Evolutionary conservation across 1,284 basidiomycete genomes (phyloP), one percentile per base, ranked within the genome.

Genomic region (Nidula niveotomentosa): DNA sequence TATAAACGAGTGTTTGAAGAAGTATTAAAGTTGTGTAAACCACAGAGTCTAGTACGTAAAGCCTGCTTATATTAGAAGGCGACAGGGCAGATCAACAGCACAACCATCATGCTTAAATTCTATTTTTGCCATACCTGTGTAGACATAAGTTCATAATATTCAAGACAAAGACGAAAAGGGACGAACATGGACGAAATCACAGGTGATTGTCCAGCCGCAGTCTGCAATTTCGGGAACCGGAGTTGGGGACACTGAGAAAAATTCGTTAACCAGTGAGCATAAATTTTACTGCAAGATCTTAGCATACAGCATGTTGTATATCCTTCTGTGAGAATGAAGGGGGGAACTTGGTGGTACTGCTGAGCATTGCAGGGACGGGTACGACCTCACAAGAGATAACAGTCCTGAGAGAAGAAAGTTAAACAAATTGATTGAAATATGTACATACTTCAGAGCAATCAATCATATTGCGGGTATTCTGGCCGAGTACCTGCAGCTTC

Each of bases 391-490:
- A 13, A 18, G 35, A 30, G 30, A 30, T 30, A 30, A 30, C 6
- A 47, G 23, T n/a, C 23, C 18, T 12, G 5, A 30, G 30, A 30
- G 5, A 30, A 6, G 30, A 30, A 30, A 6, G 5, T 5, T 5
- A 6, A 30, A 30, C 5, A 17, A n/a, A 17, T 6, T 43, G 0
- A 6, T 30, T 30, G 5, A 30, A 30, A 30, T 30, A 30, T 30
- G n/a, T 17, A 13, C 45, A 33, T 35, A 69, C 66, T 45, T 67
- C 66, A 35, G 67, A 68, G 56, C 67, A 69, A 52, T 69, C 66
- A 17, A 60, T 59, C 12, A 69, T 54, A 9, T 59, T 55, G 13
- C 33, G 37, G 15, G 51, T 59, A 48, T 67, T 56, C 46, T 67
- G 62, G 0, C 67, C 64, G 12, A 68, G 57, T n/a, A 66, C 50